Evolutionary conservation across 257 asterid genomes (phyloP).

Genomic region (Gynochthodes officinalis): DNA sequence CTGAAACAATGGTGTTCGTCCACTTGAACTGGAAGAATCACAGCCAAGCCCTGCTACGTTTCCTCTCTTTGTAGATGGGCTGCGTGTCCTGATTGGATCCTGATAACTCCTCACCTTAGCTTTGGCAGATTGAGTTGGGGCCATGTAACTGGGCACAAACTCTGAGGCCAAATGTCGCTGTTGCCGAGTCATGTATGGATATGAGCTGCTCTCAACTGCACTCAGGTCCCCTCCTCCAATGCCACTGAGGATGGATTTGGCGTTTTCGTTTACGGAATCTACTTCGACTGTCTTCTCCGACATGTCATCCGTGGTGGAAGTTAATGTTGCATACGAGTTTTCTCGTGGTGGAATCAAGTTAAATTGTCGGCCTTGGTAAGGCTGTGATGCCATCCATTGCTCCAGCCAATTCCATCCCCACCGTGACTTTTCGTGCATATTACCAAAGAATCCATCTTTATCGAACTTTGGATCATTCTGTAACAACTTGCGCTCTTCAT

Average conservation of each 20-base stretch:
- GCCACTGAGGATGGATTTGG: slow-evolving; percentile 16
- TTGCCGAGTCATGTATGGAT: slow-evolving; percentile 23
- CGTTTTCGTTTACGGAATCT: slow-evolving; percentile 40
- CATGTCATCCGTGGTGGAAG: slow-evolving; percentile 35
- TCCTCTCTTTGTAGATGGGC: slow-evolving; percentile 54
- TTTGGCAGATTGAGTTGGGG: slow-evolving; percentile 81
- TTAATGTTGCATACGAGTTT: slow-evolving; percentile 26
- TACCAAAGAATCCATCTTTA: slow-evolving; percentile 19
- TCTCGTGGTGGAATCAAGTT: slow-evolving; percentile 24
- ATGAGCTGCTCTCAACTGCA: slow-evolving; percentile 31
- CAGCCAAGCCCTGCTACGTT: slow-evolving; percentile 29
- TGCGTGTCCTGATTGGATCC: slow-evolving; percentile 37
- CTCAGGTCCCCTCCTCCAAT: neutral
- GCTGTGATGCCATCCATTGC: slow-evolving; percentile 84
- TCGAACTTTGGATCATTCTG: slow-evolving; percentile 25
- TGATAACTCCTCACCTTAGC: slow-evolving; percentile 58
- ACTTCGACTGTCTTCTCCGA: slow-evolving; percentile 73
- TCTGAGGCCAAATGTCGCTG: slow-evolving; percentile 22
- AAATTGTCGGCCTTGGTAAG: slow-evolving; percentile 39
- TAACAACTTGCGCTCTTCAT: slow-evolving; percentile 27
- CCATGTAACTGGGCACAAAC: slow-evolving; percentile 72
- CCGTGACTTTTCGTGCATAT: slow-evolving; percentile 38
- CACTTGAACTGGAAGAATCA: slow-evolving; percentile 60
- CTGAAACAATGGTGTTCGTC: slow-evolving; percentile 48
- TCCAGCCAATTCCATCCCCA: slow-evolving; percentile 95